Evolutionary conservation across 2,329 filamentous ascomycete species (phyloP), one percentile per base, ranked within the genome.

Genomic region (Paecilomyces fulvus): DNA sequence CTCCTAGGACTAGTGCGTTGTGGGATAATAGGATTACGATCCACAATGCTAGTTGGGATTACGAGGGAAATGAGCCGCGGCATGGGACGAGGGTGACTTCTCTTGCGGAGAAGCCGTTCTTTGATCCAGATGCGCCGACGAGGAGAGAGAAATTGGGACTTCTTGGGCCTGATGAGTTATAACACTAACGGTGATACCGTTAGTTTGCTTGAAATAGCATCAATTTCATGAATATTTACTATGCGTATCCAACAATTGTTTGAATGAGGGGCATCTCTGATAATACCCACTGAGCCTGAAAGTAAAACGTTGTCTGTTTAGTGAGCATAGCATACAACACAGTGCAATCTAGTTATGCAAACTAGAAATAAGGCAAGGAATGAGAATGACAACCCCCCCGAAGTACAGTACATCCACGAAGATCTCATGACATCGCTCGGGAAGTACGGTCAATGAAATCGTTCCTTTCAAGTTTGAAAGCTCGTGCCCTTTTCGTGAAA

Each of bases 21-120:
- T 89, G 86, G 86, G 86, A 89, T 64, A 89, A 89, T 63, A 77
- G 83, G 76, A 86, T 88, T 57, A 88, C 87, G 0, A 89, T 89
- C 37, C 86, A 90, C 62, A 89, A 88, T 59, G 86, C 86, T 0
- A 85, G 82, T 63, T 90, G 85, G 85, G 86, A 90, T 61, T 89
- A 89, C 64, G 85, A 82, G 31, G 84, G 84, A 1, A 78, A 74
- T 20, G 77, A 88, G 65, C 84, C 86, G 0, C 77, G 87, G 43
- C 87, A 90, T 67, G 87, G 87, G 2, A 90, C 86, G 0, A 77
- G 88, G 28, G 86, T 90, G 3, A 90, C 86, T 0, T 77, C 83
- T 7, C 70, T 90, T 53, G 87, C 85, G 0, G 88, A 90, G 73
- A 85, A 85, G 75, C 87, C 87, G 0, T 85, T 79, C 63, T 90